These are phyloP conservation scores for Xerocomus spinulosus DNA, from an alignment of 768 basidiomycete species.

Conservation along the genomic window DNA sequence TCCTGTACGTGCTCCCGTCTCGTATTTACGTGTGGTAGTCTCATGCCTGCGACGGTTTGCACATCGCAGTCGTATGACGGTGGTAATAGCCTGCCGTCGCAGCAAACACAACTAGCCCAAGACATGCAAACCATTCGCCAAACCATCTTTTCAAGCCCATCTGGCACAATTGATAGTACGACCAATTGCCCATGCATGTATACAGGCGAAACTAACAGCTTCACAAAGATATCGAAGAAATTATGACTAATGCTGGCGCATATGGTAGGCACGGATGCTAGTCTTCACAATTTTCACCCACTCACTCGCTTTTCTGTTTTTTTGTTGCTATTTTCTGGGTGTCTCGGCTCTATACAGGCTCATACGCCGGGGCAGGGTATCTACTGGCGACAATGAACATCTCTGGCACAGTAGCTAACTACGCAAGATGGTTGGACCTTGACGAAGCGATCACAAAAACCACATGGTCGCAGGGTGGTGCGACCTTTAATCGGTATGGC, in stretches of 20 bases:
- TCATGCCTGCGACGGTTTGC: neutral
- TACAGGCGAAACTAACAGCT: neutral
- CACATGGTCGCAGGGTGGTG: constrained; percentile 52
- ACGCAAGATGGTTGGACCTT: constrained; percentile 65
- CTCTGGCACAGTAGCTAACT: constrained; percentile 36
- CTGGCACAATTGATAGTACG: constrained; percentile 55
- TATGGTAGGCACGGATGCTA: constrained; percentile 44
- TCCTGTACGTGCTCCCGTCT: constrained; percentile 37
- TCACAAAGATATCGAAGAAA: constrained; percentile 46
- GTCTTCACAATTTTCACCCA: neutral
- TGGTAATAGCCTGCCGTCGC: constrained; percentile 53
- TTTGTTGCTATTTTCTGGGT: no score
- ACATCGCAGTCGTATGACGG: constrained; percentile 54
- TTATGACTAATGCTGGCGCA: constrained; percentile 51
- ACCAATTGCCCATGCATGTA: neutral
- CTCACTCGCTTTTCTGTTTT: neutral
- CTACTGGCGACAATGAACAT: constrained; percentile 47
- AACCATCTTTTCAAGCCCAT: constrained; percentile 53
- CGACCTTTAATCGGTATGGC: constrained; percentile 45
- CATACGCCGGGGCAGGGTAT: constrained; percentile 63
- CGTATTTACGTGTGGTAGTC: neutral
- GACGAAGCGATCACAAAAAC: constrained; percentile 57
- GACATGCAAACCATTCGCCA: constrained; percentile 52
- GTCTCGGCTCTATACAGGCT: constrained; percentile 42
- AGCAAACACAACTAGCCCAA: constrained; percentile 40